A percentile compares a stretch with the other conserved stretches of the same genome.
Conservation (phyloP, 805 yeast species). For the Jamesozyma jinghongensis region DNA sequence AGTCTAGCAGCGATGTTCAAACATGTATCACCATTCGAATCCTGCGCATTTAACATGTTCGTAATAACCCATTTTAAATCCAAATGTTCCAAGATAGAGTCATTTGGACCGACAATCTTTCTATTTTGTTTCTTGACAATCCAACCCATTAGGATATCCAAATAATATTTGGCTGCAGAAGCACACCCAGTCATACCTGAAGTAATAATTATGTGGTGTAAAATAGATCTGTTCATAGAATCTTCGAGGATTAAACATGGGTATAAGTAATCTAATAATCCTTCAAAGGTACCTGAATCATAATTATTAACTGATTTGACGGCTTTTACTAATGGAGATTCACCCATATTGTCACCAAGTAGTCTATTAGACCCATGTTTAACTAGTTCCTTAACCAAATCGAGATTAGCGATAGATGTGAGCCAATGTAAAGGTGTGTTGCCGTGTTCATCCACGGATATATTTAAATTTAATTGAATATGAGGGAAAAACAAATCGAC, state of each 20-base stretch:
- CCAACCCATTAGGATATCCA: slow-evolving; percentile 70
- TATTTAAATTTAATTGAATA: slow-evolving; percentile 49
- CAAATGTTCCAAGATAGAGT: slow-evolving; percentile 35
- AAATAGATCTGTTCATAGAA: slow-evolving; percentile 62
- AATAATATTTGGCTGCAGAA: slow-evolving; percentile 62
- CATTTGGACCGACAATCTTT: slow-evolving; percentile 7
- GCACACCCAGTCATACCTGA: slow-evolving; percentile 70
- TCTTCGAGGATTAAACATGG: slow-evolving; percentile 65
- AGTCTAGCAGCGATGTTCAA: slow-evolving; percentile 86
- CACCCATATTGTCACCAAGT: slow-evolving; percentile 74
- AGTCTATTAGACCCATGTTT: slow-evolving; percentile 53
- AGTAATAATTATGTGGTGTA: slow-evolving; percentile 79
- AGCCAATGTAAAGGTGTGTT: slow-evolving; percentile 96
- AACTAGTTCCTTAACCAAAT: slow-evolving; percentile 61
- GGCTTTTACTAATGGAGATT: slow-evolving; percentile 77
- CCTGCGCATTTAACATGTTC: slow-evolving; percentile 78
- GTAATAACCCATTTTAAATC: slow-evolving; percentile 50
- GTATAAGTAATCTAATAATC: slow-evolving; percentile 59
- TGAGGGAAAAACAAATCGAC: slow-evolving; percentile 20
- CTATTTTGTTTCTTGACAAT: slow-evolving; percentile 40
- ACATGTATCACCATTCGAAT: slow-evolving; percentile 90
- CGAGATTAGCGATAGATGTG: slow-evolving; percentile 73
- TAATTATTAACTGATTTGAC: slow-evolving; percentile 65
- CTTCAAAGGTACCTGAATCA: slow-evolving; percentile 67
- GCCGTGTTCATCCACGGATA: slow-evolving; percentile 87